phyloP scores from a whole-genome alignment of 2,329 filamentous ascomycete species.

The Keithomyces neogunnii region DNA sequence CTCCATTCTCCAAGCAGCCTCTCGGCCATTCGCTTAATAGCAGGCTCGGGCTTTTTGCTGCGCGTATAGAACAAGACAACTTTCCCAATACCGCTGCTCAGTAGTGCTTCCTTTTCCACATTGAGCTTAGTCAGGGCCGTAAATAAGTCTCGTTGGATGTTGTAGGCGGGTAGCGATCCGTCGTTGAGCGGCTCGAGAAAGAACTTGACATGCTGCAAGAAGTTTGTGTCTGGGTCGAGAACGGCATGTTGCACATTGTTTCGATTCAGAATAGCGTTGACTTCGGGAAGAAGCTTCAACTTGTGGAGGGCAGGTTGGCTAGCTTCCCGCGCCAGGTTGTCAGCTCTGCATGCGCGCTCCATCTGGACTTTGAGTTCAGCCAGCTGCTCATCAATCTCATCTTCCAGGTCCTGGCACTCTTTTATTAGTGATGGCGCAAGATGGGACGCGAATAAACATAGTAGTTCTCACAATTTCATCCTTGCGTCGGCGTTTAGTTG shows the following conservation, averaged over 20 bases:
- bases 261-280: conserved; percentile 79
- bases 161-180: conserved; percentile 89
- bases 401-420: conserved; percentile 67
- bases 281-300: conserved; percentile 85
- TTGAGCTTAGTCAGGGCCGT: conserved; percentile 69
- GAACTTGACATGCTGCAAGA: conserved; percentile 90
- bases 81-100: conserved; percentile 91
- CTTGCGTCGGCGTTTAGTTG: conserved; percentile 65
- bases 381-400: conserved; percentile 83
- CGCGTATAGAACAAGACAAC: conserved; percentile 96
- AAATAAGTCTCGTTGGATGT: conserved; percentile 94
- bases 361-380: conserved; percentile 81
- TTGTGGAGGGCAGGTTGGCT: conserved; percentile 84
- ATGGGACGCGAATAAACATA: not conserved
- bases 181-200: conserved; percentile 95
- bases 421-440: conserved; percentile 12
- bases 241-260: conserved; percentile 79
- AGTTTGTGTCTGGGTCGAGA: conserved; percentile 89
- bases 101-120: conserved; percentile 81
- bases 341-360: conserved; percentile 80
- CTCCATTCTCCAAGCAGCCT: conserved; percentile 93
- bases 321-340: conserved; percentile 72
- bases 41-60: conserved; percentile 78
- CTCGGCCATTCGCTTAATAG: conserved; percentile 91
- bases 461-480: conserved; percentile 66